Evolutionary conservation across 768 basidiomycete genomes (phyloP).

Genomic region (Heimioporus sp.): DNA sequence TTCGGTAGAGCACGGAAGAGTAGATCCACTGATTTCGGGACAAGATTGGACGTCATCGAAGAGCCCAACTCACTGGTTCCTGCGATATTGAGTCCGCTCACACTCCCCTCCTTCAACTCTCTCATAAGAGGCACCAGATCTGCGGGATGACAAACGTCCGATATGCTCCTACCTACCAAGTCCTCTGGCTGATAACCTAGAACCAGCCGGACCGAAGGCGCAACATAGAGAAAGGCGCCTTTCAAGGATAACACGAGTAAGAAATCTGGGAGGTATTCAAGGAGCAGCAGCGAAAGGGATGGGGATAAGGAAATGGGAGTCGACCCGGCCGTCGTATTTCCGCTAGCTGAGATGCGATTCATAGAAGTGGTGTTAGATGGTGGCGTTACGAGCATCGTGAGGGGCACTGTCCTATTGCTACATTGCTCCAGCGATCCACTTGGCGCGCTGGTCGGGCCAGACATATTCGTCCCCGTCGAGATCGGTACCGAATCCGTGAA

Average conservation of each 20-base stretch:
- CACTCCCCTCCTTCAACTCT: constrained; percentile 72
- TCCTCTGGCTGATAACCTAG: constrained; percentile 88
- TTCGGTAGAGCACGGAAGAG: constrained; percentile 83
- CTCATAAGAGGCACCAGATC: constrained; percentile 91
- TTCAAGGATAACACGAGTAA: constrained; percentile 91
- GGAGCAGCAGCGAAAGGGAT: constrained; percentile 42
- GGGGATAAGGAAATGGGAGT: constrained; percentile 47
- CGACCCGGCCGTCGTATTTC: constrained; percentile 24
- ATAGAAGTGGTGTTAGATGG: constrained; percentile 15
- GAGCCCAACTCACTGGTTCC: constrained; percentile 17
- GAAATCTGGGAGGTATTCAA: constrained; percentile 72
- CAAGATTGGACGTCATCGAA: constrained; percentile 7
- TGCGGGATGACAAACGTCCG: constrained; percentile 83
- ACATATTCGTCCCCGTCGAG: constrained; percentile 37
- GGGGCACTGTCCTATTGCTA: constrained; percentile 10
- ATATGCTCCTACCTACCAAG: constrained; percentile 73
- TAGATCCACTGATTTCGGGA: constrained; percentile 69
- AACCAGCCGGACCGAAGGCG: constrained; percentile 72
- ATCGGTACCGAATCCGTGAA: constrained; percentile 51
- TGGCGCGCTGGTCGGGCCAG: constrained; percentile 23
- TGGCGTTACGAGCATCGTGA: constrained; percentile 19
- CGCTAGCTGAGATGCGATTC: constrained; percentile 8
- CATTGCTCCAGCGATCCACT: constrained; percentile 11
- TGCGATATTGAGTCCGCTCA: constrained; percentile 13
- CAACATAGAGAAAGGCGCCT: constrained; percentile 89